phyloP scores from a whole-genome alignment of 495 filamentous ascomycete species.

The Xylaria longipes region DNA sequence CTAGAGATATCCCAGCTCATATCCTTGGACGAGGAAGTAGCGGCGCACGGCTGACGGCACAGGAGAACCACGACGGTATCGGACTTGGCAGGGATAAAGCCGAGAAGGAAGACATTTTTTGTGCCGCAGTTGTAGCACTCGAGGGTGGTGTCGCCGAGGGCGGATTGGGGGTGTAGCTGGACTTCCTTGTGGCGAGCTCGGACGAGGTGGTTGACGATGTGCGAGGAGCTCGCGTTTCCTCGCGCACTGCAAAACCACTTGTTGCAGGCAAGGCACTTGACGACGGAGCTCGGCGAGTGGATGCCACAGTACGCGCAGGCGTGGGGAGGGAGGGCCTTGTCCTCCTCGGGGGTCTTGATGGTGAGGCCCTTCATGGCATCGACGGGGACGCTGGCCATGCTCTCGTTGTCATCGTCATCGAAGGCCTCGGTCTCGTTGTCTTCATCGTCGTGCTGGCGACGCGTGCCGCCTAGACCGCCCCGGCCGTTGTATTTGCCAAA shows the following conservation, averaged over 20 bases:
- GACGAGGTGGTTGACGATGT: conserved; percentile 98
- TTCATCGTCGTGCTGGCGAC: conserved; percentile 75
- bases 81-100: conserved; percentile 99
- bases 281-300: conserved; percentile 91
- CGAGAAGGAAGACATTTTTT: conserved; percentile 99
- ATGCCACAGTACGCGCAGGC: conserved; percentile 99
- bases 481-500: conserved; percentile 69
- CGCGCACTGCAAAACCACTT: conserved; percentile 99
- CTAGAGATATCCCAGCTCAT: conserved; percentile 99
- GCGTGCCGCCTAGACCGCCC: conserved; percentile 49
- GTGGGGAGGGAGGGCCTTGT: conserved; percentile 91
- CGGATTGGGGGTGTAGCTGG: conserved; percentile 90
- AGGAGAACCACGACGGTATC: conserved; percentile 97
- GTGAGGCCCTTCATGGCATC: conserved; percentile 74
- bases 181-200: conserved; percentile 98
- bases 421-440: conserved; percentile 89
- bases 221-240: conserved; percentile 94
- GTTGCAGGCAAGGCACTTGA: conserved; percentile 92
- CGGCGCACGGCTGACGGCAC: conserved; percentile 94
- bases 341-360: conserved; percentile 71
- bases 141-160: conserved; percentile 95
- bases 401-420: conserved; percentile 92
- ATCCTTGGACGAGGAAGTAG: conserved; percentile 95
- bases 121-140: conserved; percentile 99
- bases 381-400: conserved; percentile 83